These are phyloP conservation scores for Colletotrichum endophyticum DNA, from an alignment of 2,329 filamentous ascomycete species.

Conservation along the genomic window DNA sequence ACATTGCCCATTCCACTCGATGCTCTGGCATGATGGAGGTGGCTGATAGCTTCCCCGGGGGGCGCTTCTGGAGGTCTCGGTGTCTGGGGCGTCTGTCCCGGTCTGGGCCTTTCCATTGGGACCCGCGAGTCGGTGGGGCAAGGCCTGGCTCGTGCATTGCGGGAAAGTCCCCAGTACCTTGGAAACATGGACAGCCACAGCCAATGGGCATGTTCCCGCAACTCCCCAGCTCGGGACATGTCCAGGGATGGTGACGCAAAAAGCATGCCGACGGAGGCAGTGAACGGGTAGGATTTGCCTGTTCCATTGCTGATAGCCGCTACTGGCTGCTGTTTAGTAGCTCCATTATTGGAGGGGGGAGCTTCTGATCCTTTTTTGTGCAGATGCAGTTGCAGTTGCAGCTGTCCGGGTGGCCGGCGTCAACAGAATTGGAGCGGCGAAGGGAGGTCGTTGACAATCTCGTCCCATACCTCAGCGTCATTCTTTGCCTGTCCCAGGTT, in stretches of 20 bases:
- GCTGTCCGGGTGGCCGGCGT: not conserved
- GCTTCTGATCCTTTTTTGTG: not conserved
- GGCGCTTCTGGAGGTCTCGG: not conserved
- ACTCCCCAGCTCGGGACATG: constrained; percentile 5
- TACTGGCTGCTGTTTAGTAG: not conserved
- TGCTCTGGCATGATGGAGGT: constrained; percentile 9
- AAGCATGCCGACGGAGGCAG: not conserved
- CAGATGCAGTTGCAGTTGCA: not conserved
- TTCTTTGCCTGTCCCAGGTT: not conserved
- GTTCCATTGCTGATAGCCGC: constrained; percentile 4
- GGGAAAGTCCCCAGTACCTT: constrained; percentile 18
- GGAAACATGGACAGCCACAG: not conserved
- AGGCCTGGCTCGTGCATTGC: not conserved
- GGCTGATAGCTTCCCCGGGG: not conserved
- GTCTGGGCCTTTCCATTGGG: constrained; percentile 1
- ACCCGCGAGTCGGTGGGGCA: not conserved
- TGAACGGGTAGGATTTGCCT: not conserved
- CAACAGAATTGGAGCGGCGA: not conserved
- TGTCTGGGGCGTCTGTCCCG: not conserved
- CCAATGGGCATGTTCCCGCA: constrained; percentile 18
- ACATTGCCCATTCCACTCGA: not conserved
- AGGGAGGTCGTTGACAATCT: not conserved
- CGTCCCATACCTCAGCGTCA: not conserved
- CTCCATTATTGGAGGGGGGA: not conserved
- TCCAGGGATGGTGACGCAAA: constrained; percentile 19